Percentiles rank a stretch among this genome's conserved stretches.
Conservation (phyloP, 371 early-diverging fungal genomes). For the Mucor sp. region DNA sequence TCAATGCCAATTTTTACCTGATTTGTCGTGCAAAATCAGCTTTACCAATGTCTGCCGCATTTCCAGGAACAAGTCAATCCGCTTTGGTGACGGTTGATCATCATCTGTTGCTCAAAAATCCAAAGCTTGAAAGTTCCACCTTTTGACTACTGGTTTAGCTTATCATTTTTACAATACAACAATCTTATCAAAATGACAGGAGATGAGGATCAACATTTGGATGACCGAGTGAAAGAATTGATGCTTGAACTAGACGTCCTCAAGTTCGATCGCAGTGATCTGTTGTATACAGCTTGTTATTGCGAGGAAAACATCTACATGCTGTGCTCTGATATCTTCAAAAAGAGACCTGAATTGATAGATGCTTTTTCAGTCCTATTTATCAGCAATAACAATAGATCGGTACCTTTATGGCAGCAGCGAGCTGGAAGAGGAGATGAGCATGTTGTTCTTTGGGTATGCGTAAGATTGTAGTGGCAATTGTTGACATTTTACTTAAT, state of each 20-base stretch:
- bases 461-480: neutral
- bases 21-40: no score
- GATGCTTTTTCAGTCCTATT: slow-evolving; percentile 34
- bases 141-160: no score
- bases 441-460: slow-evolving; percentile 45
- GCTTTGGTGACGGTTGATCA: neutral
- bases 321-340: slow-evolving; percentile 31
- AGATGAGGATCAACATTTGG: neutral
- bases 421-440: slow-evolving; percentile 16
- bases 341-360: slow-evolving; percentile 14
- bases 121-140: neutral
- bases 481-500: neutral
- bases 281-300: slow-evolving; percentile 39
- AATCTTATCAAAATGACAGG: neutral
- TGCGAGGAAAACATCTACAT: slow-evolving; percentile 53
- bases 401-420: slow-evolving; percentile 40
- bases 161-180: neutral
- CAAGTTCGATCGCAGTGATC: slow-evolving; percentile 6
- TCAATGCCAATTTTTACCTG: no score
- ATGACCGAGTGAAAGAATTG: neutral
- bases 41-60: no score
- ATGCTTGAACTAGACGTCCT: neutral
- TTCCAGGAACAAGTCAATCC: no score
- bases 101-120: neutral
- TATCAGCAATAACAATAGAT: slow-evolving; percentile 36